phyloP scores from a whole-genome alignment of 371 early-diverging fungal genomes.

The Sanchytrium tribonematis region DNA sequence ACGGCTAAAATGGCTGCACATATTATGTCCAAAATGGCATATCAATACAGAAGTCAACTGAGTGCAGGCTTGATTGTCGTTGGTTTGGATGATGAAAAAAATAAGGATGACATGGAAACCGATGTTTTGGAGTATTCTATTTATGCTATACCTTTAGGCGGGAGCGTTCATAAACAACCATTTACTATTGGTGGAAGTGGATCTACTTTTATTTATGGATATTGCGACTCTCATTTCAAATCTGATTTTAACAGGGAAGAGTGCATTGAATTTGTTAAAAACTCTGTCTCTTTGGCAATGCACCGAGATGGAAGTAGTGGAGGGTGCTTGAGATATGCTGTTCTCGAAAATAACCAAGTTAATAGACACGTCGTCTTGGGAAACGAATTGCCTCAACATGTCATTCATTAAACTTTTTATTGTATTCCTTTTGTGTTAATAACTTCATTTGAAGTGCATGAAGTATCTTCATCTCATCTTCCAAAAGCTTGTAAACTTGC shows the following conservation, averaged over 20 bases:
- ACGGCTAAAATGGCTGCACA: slow-evolving; percentile 71
- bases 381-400: slow-evolving; percentile 31
- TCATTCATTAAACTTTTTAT: neutral
- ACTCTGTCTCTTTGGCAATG: slow-evolving; percentile 81
- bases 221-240: slow-evolving; percentile 67
- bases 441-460: neutral
- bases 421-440: neutral
- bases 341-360: slow-evolving; percentile 73
- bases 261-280: slow-evolving; percentile 74
- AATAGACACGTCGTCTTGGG: slow-evolving; percentile 73
- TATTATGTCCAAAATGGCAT: slow-evolving; percentile 76
- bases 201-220: slow-evolving; percentile 91
- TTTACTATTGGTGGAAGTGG: slow-evolving; percentile 94
- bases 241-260: slow-evolving; percentile 70
- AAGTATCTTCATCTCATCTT: neutral
- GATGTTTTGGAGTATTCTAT: slow-evolving; percentile 9
- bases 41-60: slow-evolving; percentile 67
- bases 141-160: slow-evolving; percentile 79
- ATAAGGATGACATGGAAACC: slow-evolving; percentile 37
- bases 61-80: slow-evolving; percentile 95
- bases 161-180: slow-evolving; percentile 66
- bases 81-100: slow-evolving; percentile 71
- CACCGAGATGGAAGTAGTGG: slow-evolving; percentile 94
- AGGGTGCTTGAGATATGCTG: slow-evolving; percentile 84
- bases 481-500: neutral